Conservation (phyloP, 225 moss, liverwort and hornwort genomes). For the Takakia lepidozioides region DNA sequence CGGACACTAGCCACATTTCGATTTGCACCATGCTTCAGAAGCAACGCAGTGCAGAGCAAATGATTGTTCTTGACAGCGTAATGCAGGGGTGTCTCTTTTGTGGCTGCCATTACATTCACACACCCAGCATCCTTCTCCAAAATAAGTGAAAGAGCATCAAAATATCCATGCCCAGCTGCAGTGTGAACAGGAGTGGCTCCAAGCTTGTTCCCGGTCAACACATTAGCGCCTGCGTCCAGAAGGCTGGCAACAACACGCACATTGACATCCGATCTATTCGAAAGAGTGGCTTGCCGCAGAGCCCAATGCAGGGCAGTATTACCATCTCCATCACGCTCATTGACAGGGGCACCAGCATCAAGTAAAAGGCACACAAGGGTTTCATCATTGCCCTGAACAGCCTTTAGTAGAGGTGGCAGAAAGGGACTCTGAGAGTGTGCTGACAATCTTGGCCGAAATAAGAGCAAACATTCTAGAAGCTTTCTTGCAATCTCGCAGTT, state of each 20-base stretch:
- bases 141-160: conserved; percentile 80
- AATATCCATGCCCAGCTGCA: conserved; percentile 89
- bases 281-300: conserved; percentile 85
- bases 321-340: conserved; percentile 83
- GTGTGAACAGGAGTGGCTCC: conserved; percentile 95
- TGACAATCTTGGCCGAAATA: conserved; percentile 76
- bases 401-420: conserved; percentile 82
- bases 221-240: conserved; percentile 82
- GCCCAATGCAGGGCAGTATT: conserved; percentile 96
- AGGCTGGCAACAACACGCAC: conserved; percentile 72
- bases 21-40: conserved; percentile 87
- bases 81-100: conserved; percentile 92
- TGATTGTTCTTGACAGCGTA: conserved; percentile 95
- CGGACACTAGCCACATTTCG: conserved; percentile 87
- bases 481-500: conserved; percentile 85
- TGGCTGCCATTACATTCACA: conserved; percentile 87
- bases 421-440: conserved; percentile 89
- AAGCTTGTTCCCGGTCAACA: conserved; percentile 81
- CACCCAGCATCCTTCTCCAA: conserved; percentile 83
- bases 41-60: conserved; percentile 64
- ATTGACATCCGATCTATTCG: conserved; percentile 86
- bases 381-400: conserved; percentile 86
- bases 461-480: conserved; percentile 85
- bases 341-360: conserved; percentile 75
- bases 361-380: conserved; percentile 58